Conservation (phyloP, 805 yeast genomes). For the Phaffomyces opuntiae region DNA sequence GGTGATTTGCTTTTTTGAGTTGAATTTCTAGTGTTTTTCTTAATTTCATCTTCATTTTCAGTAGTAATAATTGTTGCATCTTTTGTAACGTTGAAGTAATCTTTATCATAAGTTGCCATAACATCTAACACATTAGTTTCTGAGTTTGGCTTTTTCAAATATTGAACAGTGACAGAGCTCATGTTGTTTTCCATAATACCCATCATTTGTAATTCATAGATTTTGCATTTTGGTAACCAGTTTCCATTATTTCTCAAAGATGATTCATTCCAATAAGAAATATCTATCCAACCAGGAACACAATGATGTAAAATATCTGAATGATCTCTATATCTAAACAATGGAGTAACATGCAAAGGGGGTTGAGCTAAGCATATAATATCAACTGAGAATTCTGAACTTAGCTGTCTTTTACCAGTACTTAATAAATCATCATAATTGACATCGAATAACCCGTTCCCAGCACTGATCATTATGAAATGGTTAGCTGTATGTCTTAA, state of each 20-base stretch:
- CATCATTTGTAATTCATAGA: conserved; percentile 96
- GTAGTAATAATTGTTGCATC: not conserved
- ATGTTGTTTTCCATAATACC: conserved; percentile 92
- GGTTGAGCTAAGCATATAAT: conserved; percentile 83
- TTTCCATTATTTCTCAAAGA: conserved; percentile 34
- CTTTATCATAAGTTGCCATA: conserved; percentile 63
- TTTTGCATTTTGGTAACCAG: conserved; percentile 94
- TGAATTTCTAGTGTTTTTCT: no score
- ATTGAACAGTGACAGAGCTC: conserved; percentile 58
- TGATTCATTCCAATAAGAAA: conserved; percentile 75
- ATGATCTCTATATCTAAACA: conserved; percentile 62
- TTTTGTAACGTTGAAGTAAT: conserved; percentile 33
- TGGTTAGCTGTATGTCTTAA: conserved; percentile 88
- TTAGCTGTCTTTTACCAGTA: conserved; percentile 68
- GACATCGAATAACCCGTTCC: conserved; percentile 90
- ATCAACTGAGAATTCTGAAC: conserved; percentile 83
- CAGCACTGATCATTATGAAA: conserved; percentile 81
- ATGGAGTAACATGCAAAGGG: conserved; percentile 87
- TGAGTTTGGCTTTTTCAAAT: conserved; percentile 33
- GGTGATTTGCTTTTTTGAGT: not conserved
- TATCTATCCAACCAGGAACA: conserved; percentile 93
- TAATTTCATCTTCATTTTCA: no score
- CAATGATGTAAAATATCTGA: conserved; percentile 53
- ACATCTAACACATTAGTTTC: conserved; percentile 43
- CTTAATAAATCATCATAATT: conserved; percentile 68